These are phyloP conservation scores for Penicillium rolfsii DNA, from an alignment of 2,329 filamentous ascomycete genomes.

Conservation along the genomic window DNA sequence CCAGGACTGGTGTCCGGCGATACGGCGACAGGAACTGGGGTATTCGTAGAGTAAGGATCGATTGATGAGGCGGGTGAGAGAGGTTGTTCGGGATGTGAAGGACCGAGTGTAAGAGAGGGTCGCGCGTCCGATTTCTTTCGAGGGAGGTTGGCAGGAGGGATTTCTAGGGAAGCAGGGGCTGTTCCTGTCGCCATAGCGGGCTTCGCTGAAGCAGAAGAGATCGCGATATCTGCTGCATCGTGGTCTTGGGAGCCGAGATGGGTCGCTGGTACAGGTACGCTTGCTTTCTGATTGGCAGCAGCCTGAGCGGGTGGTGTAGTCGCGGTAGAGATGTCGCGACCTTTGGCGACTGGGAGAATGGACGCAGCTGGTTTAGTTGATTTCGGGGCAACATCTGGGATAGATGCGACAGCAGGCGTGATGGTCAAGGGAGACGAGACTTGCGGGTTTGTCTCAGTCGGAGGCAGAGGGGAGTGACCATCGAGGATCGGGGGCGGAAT, in stretches of 20 bases:
- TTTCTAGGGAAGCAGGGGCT: conserved; percentile 21
- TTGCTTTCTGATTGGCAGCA: conserved; percentile 19
- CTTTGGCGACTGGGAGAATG: conserved; percentile 18
- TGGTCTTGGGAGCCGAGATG: conserved; percentile 31
- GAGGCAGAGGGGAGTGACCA: conserved; percentile 16
- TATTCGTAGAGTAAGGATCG: conserved; percentile 71
- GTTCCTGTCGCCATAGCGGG: conserved; percentile 15
- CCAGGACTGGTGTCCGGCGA: conserved; percentile 77
- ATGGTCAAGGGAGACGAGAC: conserved; percentile 6
- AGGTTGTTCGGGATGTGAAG: conserved; percentile 41
- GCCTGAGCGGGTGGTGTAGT: conserved; percentile 54
- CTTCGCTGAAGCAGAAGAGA: conserved; percentile 27
- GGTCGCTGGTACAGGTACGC: conserved; percentile 26
- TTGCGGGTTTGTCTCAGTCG: conserved; percentile 15
- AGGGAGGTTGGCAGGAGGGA: conserved; percentile 21
- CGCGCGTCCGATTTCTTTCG: conserved; percentile 36
- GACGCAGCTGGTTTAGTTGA: conserved; percentile 15
- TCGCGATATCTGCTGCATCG: conserved; percentile 25
- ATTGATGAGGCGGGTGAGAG: conserved; percentile 66
- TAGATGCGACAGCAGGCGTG: conserved; percentile 14
- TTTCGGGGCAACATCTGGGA: conserved; percentile 14
- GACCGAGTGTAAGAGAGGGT: conserved; percentile 34
- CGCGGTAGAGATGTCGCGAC: conserved; percentile 16
- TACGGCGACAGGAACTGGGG: conserved; percentile 67
- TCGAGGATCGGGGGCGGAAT: conserved; percentile 24